Base-by-base conservation (phyloP, 2,329 filamentous ascomycete genomes). In the Ceratocystis ficicola region DNA sequence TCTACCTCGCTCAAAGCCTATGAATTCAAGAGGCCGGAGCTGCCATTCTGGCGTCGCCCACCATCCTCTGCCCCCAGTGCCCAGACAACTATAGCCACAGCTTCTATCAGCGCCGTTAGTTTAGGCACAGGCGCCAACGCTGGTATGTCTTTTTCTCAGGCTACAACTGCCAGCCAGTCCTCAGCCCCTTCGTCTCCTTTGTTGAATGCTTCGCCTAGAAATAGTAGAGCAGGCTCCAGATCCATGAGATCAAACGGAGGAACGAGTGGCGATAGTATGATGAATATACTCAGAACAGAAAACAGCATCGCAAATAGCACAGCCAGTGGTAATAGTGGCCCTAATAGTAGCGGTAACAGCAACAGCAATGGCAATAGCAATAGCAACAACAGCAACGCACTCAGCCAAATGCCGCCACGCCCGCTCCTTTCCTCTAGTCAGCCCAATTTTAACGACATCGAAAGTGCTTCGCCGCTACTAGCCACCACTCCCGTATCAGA, bases 81-180 rank as follows among this genome's bases (percentile, higher is more conserved):
- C 8, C 55, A 61, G 44, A 30, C 63, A 20, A 59, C 28, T 59
- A 28, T 17, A 59, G 5, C 28, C 15, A 44, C 8, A 5, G 3
- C 44, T 22, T 20, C 28, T 17, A 22, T 8, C 17, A 44, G 63
- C 66, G 15, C 70, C 67, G 66, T 69, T 69, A 62, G 68, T 44
- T 65, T 65, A 57, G 15, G 66, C 63, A 20, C 41, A 5, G 20
- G 46, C 17, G 64, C 66, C 15, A 70, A 25, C 52, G 15, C 55
- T 15, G 55, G 55, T 4, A 36, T 77, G n/a, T 73, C 74, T 3
- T 71, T 75, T 1, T 79, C 77, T 2, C 77, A 79, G 68, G 78
- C 77, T 5, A 77, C 77, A 1, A 79, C 77, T 8, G 76, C 75
- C 7, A 78, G 76, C 68, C 71, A 74, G 30, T 63, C 64, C 1